These are phyloP conservation scores for Cubamyces lactineus DNA, from an alignment of 768 basidiomycete species.

Conservation along the genomic window DNA sequence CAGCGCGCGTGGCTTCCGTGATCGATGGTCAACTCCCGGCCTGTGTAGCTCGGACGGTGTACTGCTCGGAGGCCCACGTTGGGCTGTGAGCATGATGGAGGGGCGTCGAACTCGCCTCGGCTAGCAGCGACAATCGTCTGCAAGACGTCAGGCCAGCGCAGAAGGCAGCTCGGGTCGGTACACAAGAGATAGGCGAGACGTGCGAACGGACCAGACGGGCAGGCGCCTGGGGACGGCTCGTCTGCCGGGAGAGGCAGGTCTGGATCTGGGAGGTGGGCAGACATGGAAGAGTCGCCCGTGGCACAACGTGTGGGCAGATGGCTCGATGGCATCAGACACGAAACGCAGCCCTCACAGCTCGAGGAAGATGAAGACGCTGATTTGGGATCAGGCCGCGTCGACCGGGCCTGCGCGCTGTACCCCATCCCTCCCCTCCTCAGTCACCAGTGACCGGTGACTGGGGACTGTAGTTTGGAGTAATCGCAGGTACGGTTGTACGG, in stretches of 20 bases:
- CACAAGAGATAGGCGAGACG: no score
- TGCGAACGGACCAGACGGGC: no score
- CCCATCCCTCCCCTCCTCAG: no score
- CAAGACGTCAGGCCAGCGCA: neutral
- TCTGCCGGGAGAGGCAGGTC: no score
- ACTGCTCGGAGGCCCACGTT: neutral
- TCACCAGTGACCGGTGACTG: no score
- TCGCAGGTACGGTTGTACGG: no score
- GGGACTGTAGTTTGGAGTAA: no score
- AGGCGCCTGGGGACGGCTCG: no score
- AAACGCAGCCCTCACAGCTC: conserved; percentile 1
- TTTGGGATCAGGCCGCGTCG: conserved; percentile 16
- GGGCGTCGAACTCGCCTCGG: no score
- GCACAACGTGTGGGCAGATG: neutral
- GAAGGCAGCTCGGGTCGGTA: neutral
- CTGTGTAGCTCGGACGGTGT: neutral
- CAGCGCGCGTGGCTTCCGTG: conserved; percentile 17
- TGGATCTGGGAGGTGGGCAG: no score
- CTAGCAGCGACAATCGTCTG: no score
- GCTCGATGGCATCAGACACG: conserved; percentile 15
- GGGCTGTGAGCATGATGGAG: no score
- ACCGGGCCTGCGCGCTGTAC: conserved; percentile 6
- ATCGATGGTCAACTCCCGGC: neutral
- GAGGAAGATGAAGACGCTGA: conserved; percentile 9
- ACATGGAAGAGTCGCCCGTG: neutral